Base-by-base conservation (phyloP, 2,329 filamentous ascomycete genomes). In the Cadophora gregata region DNA sequence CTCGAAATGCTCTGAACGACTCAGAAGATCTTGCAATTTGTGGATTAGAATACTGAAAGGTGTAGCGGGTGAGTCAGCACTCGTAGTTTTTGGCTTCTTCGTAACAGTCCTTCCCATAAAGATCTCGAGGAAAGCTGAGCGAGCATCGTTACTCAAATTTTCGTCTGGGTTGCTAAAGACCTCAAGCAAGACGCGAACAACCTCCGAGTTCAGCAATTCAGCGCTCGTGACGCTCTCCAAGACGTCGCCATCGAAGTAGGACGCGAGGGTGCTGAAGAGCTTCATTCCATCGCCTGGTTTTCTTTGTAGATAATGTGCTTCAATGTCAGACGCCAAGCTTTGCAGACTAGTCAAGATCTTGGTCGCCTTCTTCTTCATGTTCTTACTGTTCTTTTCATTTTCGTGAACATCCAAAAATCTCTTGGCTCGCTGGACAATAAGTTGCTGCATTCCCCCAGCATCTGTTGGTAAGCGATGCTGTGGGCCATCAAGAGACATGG, bases 1-100 rank as follows among this genome's bases (percentile, higher is more conserved):
- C 77, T 99, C 96, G 74, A 98, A 99, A 82, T 98, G 94, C 81
- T 99, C 96, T 38, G 95, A 96, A 72, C 96, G 90, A 82, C 96
- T 99, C 65, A 99, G 86, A 66, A 99, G 83, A 80, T 99, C 96
- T 79, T 99, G 96, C 36, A 99, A 84, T 79, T 99, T 99, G 78
- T 94, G 91, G 48, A 97, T 90, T 78, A 99, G 85, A 62, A 97
- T 87, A 75, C 93, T 96, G 78, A 98, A 97, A 0, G 93, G 90
- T 0, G 95, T 97, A 0, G 88, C 85, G 2, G 92, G 89, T 12
- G 90, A 91, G 64, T 91, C 87, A 14, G 84, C 84, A 38, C 84
- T 88, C 4, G 87, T 85, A 19, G 88, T 89, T 76, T 88, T 89
- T 27, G 83, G 81, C 64, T 78, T 81, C 74, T 86, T 90, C 16